Evolutionary conservation across 257 asterid genomes (phyloP), one percentile per base, ranked within the genome.

Genomic region (Rauvolfia tetraphylla): DNA sequence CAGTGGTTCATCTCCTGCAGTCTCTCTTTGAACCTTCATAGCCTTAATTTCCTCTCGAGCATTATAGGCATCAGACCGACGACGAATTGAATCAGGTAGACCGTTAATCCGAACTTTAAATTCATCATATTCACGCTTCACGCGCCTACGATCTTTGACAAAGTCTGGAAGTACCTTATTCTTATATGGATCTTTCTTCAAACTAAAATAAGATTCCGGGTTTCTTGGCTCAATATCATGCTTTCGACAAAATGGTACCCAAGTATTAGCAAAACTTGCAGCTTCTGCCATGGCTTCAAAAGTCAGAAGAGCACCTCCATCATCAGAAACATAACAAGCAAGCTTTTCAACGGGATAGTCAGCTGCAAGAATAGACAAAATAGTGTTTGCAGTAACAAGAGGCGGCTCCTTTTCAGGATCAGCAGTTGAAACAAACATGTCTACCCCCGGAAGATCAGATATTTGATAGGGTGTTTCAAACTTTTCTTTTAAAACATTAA

Each of bases 261-360:
- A 92, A 75, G 86, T 58, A 87, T 92, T 89, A 10, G 97, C 96
- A 68, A 89, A 92, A 71, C 97, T 92, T 31, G 97, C 97, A 75
- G 97, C 97, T 85, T 92, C 97, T 5, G 97, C 97, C 95, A 92
- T 89, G 80, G 97, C 97, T 90, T 92, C 97, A 73, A 92, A 92
- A 14, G 97, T 92, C 66, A 92, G 79, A 41, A 92, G 93, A 57
- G 97, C 93, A 39, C 97, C 95, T 8, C 97, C 97, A 78, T 92
- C 97, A 54, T 92, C 97, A 11, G 97, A 92, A 57, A 92, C 95
- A 82, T 92, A 92, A 78, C 97, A 92, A n/a, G 97, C 78, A 65
- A 92, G 93, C 85, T 92, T 92, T 71, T 92, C 97, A 29, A 90
- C 96, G 3, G 96, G 96, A 83, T 92, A 92, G 22, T 92, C 90